These are phyloP conservation scores for Westerdykella aurantiaca DNA, from an alignment of 2,329 filamentous ascomycete genomes.

Conservation along the genomic window DNA sequence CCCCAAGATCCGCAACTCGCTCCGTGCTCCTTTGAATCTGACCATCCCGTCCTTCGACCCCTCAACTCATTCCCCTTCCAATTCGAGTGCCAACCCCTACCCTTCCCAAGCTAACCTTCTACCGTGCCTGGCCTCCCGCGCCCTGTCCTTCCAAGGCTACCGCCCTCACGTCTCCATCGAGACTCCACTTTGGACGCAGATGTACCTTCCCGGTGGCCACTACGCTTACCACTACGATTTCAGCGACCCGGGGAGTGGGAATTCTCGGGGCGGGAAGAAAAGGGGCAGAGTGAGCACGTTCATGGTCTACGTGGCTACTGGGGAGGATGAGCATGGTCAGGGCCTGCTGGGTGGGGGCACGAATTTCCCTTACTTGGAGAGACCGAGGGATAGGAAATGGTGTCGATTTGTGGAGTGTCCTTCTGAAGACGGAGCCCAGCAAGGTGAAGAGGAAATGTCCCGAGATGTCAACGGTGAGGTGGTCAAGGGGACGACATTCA, in stretches of 20 bases:
- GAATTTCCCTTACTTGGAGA: constrained; percentile 51
- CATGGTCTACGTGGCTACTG: constrained; percentile 53
- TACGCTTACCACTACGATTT: constrained; percentile 58
- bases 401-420: constrained; percentile 53
- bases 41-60: neutral
- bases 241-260: constrained; percentile 15
- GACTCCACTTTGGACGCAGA: constrained; percentile 52
- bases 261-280: neutral
- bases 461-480: constrained; percentile 34
- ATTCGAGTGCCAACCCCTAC: too few relatives aligned
- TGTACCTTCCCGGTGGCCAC: constrained; percentile 50
- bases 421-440: constrained; percentile 10
- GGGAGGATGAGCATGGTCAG: constrained; percentile 16
- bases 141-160: constrained; percentile 57
- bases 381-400: constrained; percentile 45
- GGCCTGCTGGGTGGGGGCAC: constrained; percentile 53
- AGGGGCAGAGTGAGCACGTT: constrained; percentile 39
- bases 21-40: neutral
- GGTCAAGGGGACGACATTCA: constrained; percentile 46
- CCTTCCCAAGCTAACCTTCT: neutral
- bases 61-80: neutral
- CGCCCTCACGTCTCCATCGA: constrained; percentile 54
- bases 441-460: constrained; percentile 13
- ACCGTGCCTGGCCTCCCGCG: constrained; percentile 36
- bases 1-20: constrained; percentile 46